phyloP scores from a whole-genome alignment of 140 eudicot genomes.

The Anethum foeniculum region DNA sequence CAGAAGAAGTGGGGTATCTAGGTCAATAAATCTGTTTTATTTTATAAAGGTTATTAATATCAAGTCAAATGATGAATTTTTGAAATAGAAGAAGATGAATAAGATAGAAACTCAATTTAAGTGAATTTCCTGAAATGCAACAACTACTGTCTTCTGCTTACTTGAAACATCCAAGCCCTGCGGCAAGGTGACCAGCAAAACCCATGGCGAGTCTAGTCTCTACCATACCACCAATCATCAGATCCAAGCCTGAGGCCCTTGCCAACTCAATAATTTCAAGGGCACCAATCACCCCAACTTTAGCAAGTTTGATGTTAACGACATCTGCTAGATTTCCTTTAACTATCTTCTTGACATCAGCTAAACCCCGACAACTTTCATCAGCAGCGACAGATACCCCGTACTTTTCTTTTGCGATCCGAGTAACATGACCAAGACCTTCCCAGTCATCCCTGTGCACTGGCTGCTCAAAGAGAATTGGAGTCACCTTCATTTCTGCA shows the following conservation, averaged over 20 bases:
- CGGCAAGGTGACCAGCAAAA: conserved; percentile 94
- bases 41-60: neutral
- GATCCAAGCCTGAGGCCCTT: conserved; percentile 58
- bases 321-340: conserved; percentile 70
- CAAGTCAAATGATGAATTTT: neutral
- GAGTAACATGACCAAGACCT: conserved; percentile 66
- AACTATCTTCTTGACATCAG: conserved; percentile 58
- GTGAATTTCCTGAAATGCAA: neutral
- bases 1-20: conserved; percentile 82
- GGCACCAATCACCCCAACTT: conserved; percentile 85
- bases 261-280: conserved; percentile 72
- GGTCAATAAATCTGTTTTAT: conserved; percentile 61
- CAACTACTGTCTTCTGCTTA: conserved; percentile 19
- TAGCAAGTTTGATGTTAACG: conserved; percentile 77
- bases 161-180: conserved; percentile 92
- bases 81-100: neutral
- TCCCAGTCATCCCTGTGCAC: conserved; percentile 95
- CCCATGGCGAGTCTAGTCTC: conserved; percentile 99
- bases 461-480: conserved; percentile 90
- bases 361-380: conserved; percentile 81
- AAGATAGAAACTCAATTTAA: neutral
- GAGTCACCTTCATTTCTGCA: conserved; percentile 80
- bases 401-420: conserved; percentile 53
- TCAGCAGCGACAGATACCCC: conserved; percentile 93
- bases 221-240: conserved; percentile 99